Conservation (phyloP, 2,329 filamentous ascomycete species). For the Aspergillus brasiliensis region DNA sequence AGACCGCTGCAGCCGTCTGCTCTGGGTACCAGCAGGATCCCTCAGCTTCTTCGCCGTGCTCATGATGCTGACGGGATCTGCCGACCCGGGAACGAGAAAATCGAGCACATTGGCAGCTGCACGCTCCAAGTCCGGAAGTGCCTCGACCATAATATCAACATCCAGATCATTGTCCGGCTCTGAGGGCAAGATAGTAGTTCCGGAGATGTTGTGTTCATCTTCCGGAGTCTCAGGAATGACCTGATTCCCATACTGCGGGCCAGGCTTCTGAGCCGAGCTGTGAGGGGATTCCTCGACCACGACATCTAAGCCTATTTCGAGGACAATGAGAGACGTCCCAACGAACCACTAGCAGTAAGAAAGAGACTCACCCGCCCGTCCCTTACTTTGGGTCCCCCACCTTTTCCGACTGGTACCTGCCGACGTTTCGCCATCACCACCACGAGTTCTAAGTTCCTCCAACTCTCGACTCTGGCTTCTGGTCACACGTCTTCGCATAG, state of each 20-base stretch:
- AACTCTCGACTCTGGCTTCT: slow-evolving; percentile 44
- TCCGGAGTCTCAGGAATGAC: slow-evolving; percentile 30
- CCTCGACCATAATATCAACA: slow-evolving; percentile 40
- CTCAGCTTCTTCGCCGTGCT: slow-evolving; percentile 33
- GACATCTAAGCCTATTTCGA: slow-evolving; percentile 17
- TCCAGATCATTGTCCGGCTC: slow-evolving; percentile 37
- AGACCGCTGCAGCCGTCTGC: slow-evolving; percentile 29
- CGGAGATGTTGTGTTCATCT: slow-evolving; percentile 36
- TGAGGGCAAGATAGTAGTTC: slow-evolving; percentile 35
- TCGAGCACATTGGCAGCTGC: slow-evolving; percentile 39
- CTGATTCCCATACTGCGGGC: slow-evolving; percentile 12
- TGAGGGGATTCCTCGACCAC: slow-evolving; percentile 24
- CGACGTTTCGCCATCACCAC: slow-evolving; percentile 6
- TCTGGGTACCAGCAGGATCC: slow-evolving; percentile 31
- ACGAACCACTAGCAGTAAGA: not conserved
- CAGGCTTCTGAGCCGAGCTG: slow-evolving; percentile 12
- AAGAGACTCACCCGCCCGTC: slow-evolving; percentile 7
- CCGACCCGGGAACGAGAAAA: slow-evolving; percentile 35
- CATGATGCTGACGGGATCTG: slow-evolving; percentile 29
- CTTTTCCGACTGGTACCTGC: not conserved
- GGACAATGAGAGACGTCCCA: not conserved
- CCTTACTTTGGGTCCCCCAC: slow-evolving; percentile 10
- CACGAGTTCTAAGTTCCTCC: slow-evolving; percentile 13
- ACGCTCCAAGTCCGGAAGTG: slow-evolving; percentile 41
- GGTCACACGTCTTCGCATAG: slow-evolving; percentile 30